These are phyloP conservation scores for Apiospora saccharicola DNA, from an alignment of 2,329 filamentous ascomycete genomes.

Conservation along the genomic window DNA sequence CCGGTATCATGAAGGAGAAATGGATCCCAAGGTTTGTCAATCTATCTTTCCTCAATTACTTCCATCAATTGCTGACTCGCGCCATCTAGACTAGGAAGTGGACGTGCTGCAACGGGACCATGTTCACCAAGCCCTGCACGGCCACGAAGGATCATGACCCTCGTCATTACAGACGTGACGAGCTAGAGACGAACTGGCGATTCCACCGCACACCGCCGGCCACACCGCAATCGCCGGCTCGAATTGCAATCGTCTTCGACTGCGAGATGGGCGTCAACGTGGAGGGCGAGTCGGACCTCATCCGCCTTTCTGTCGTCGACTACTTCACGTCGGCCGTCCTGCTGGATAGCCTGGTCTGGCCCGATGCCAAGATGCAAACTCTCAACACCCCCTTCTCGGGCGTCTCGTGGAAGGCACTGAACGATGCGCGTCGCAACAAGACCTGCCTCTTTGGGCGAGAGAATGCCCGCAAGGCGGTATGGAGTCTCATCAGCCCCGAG, in stretches of 20 bases:
- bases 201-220: neutral
- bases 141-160: neutral
- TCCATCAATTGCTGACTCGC: neutral
- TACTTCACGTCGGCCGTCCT: neutral
- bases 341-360: conserved; percentile 2
- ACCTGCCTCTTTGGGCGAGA: neutral
- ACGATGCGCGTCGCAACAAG: neutral
- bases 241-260: neutral
- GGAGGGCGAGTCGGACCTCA: conserved; percentile 3
- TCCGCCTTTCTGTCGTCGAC: neutral
- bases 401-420: conserved; percentile 5
- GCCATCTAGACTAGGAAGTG: neutral
- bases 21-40: neutral
- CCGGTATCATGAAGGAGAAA: neutral
- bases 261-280: conserved; percentile 3
- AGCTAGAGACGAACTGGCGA: neutral
- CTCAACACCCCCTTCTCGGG: conserved; percentile 5
- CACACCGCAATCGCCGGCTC: neutral
- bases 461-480: neutral
- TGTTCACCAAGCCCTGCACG: neutral
- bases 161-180: neutral
- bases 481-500: neutral
- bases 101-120: neutral
- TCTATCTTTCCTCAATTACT: neutral
- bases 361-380: neutral